Conservation (phyloP, 2,329 filamentous ascomycete species). For the Nectriaceae sp. region DNA sequence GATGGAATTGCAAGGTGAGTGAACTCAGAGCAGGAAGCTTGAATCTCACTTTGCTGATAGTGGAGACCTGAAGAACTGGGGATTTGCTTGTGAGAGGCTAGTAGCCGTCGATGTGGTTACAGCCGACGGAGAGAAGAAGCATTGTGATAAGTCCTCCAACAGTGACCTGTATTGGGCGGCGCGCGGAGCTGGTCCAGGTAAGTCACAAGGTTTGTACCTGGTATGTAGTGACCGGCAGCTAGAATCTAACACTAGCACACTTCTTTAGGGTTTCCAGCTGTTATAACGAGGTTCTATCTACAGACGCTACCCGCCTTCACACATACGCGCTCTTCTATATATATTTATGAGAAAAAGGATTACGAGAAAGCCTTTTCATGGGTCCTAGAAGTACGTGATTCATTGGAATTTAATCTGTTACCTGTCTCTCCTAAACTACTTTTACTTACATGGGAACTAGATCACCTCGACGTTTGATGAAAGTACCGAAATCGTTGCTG, state of each 20-base stretch:
- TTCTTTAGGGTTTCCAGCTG: conserved; percentile 49
- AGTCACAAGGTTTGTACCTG: no score
- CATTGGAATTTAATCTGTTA: no score
- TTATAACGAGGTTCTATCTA: conserved; percentile 54
- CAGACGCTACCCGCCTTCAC: conserved; percentile 34
- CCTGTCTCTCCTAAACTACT: neutral
- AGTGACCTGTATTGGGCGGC: conserved; percentile 51
- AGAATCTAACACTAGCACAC: neutral
- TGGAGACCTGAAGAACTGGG: conserved; percentile 59
- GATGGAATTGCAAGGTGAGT: conserved; percentile 56
- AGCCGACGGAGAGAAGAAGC: conserved; percentile 41
- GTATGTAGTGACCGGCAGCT: no score
- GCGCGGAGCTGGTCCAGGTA: conserved; percentile 46
- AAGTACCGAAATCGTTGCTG: conserved; percentile 18
- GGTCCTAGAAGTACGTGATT: conserved; percentile 41
- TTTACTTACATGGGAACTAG: conserved; percentile 3
- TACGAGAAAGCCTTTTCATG: conserved; percentile 49
- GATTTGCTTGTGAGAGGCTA: conserved; percentile 53
- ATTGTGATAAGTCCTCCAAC: conserved; percentile 40
- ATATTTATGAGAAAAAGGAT: conserved; percentile 47
- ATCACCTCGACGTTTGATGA: conserved; percentile 13
- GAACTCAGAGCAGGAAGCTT: neutral
- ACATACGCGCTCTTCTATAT: conserved; percentile 39
- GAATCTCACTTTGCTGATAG: no score
- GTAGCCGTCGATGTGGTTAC: conserved; percentile 50